Conservation (phyloP, 345 rosid genomes). For the Microthlaspi erraticum region DNA sequence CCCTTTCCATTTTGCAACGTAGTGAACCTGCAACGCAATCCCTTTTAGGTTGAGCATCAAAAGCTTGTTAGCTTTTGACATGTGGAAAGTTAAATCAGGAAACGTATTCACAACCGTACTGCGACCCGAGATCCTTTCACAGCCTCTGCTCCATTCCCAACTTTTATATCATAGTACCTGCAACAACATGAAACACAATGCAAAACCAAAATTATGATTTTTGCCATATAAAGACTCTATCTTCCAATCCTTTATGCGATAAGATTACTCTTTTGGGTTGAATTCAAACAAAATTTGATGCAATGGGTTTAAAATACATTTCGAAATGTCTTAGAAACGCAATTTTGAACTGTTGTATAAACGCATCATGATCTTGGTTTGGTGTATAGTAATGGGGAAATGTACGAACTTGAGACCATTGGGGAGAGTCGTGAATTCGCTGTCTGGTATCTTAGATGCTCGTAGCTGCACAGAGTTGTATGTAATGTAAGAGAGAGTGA, state of each 20-base stretch:
- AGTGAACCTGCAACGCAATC: conserved; percentile 69
- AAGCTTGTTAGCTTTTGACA: background rate
- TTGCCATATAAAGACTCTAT: conserved; percentile 1
- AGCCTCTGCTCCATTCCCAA: conserved; percentile 78
- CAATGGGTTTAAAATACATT: background rate
- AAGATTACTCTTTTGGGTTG: background rate
- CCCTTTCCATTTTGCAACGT: conserved; percentile 96
- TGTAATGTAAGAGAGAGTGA: conserved; percentile 35
- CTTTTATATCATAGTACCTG: conserved; percentile 95
- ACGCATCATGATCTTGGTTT: conserved; percentile 21
- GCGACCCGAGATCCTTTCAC: conserved; percentile 97
- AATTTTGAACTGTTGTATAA: background rate
- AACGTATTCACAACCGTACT: conserved; percentile 79
- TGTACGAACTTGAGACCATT: conserved; percentile 82
- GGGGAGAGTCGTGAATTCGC: conserved; percentile 80
- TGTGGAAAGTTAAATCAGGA: conserved; percentile 19
- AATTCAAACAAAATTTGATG: background rate
- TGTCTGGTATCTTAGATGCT: conserved; percentile 85
- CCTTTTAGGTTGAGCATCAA: conserved; percentile 22
- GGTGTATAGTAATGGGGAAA: background rate
- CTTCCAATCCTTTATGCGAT: background rate
- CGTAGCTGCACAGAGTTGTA: conserved; percentile 62
- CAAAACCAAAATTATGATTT: conserved; percentile 4
- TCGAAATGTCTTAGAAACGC: background rate
- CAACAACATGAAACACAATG: conserved; percentile 37